Percentiles rank a stretch among this genome's conserved stretches.
These are phyloP conservation scores for Globisporangium splendens DNA, from an alignment of 352 stramenopile genomes.

Conservation along the genomic window DNA sequence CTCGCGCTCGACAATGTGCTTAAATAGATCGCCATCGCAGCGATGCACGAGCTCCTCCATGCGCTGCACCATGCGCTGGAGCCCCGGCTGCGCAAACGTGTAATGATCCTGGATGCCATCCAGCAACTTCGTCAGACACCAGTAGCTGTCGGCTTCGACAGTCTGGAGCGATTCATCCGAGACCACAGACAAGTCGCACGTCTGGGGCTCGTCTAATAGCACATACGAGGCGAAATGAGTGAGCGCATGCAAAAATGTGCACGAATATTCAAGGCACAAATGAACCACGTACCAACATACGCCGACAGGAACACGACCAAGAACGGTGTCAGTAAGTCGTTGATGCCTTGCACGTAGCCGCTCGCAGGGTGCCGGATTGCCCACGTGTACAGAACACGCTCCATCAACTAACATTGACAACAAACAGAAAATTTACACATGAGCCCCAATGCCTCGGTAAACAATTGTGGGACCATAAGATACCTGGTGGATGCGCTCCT, in stretches of 20 bases:
- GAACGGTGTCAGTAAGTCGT: conserved; percentile 98
- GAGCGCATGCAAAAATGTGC: neutral
- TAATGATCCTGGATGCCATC: conserved; percentile 99
- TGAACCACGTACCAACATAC: conserved; percentile 51
- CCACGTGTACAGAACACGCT: conserved; percentile 98
- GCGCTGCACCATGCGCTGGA: conserved; percentile 97
- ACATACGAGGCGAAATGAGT: neutral
- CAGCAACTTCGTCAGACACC: conserved; percentile 98
- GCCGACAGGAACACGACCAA: conserved; percentile 95
- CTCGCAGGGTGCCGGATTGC: conserved; percentile 97
- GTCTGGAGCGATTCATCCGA: conserved; percentile 65
- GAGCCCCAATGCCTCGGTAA: neutral
- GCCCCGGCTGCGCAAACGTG: conserved; percentile 96
- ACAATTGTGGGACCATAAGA: neutral
- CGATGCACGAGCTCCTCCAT: conserved; percentile 97
- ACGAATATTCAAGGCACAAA: neutral
- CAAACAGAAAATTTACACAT: neutral
- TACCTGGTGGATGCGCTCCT: conserved; percentile 90
- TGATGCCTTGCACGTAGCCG: conserved; percentile 99
- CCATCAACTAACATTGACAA: conserved; percentile 68
- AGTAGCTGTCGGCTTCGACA: conserved; percentile 98
- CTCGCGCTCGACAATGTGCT: conserved; percentile 92
- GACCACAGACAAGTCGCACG: conserved; percentile 62
- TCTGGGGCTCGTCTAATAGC: conserved; percentile 63
- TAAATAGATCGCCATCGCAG: conserved; percentile 94